These are phyloP conservation scores for Cladosporium sp. DNA, from an alignment of 2,329 filamentous ascomycete species.

Conservation along the genomic window DNA sequence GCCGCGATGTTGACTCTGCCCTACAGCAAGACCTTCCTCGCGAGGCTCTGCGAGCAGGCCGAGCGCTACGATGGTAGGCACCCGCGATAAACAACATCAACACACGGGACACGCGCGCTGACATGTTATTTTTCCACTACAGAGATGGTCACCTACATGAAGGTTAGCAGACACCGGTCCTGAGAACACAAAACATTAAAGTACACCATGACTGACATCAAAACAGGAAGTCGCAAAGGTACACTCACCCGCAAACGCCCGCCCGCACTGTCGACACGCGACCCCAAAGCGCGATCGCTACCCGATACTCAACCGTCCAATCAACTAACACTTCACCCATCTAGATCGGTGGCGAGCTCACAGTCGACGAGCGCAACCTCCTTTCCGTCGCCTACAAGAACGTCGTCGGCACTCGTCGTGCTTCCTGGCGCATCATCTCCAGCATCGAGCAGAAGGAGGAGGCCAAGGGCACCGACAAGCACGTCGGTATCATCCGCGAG, in stretches of 20 bases:
- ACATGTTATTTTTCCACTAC: conserved; percentile 26
- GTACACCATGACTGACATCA: conserved; percentile 36
- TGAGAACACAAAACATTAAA: background rate
- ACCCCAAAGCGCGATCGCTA: conserved; percentile 12
- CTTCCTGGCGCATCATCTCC: conserved; percentile 98
- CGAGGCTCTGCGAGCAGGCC: conserved; percentile 99
- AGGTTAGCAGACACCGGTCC: conserved; percentile 56
- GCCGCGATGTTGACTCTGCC: conserved; percentile 11
- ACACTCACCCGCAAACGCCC: conserved; percentile 36
- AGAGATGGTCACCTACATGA: conserved; percentile 99
- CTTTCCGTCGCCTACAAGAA: conserved; percentile 99
- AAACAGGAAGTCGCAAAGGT: conserved; percentile 89
- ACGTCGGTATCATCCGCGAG: conserved; percentile 89
- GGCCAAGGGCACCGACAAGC: conserved; percentile 95
- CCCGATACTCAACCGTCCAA: conserved; percentile 3
- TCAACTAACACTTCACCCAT: conserved; percentile 12
- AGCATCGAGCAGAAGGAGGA: conserved; percentile 99
- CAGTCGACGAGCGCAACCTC: conserved; percentile 78
- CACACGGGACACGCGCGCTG: conserved; percentile 23
- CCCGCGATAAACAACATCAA: background rate
- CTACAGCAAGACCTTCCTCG: conserved; percentile 98
- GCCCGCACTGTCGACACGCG: conserved; percentile 14
- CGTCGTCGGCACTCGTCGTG: conserved; percentile 95
- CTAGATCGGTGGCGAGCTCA: conserved; percentile 66
- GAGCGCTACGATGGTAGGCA: conserved; percentile 94